Percentiles rank a stretch among this genome's conserved stretches.
phyloP scores from a whole-genome alignment of 2,329 filamentous ascomycete species.

The Pyricularia pennisetigena region DNA sequence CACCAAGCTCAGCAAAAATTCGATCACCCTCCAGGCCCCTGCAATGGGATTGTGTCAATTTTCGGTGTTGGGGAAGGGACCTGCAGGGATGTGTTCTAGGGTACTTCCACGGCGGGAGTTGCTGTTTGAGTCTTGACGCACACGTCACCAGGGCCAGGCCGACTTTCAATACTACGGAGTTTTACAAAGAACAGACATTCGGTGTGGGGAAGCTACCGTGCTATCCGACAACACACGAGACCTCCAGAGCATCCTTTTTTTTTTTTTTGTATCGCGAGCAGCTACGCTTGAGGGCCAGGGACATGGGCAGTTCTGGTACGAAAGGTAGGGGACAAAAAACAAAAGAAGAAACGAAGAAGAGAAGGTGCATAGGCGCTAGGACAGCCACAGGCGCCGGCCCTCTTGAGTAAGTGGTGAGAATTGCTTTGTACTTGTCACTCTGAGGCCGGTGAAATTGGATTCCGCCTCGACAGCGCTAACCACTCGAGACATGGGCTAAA shows the following conservation, averaged over 20 bases:
- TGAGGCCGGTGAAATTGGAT: background rate
- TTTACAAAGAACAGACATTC: background rate
- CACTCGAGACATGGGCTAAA: background rate
- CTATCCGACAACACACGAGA: background rate
- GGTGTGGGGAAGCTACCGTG: background rate
- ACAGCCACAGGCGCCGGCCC: background rate
- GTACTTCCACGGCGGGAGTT: background rate
- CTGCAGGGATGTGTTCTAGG: conserved; percentile 1
- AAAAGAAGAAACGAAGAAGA: background rate
- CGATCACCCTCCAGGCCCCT: background rate
- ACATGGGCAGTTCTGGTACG: background rate
- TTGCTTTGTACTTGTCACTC: background rate
- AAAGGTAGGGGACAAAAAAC: background rate
- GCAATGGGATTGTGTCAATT: conserved; percentile 2
- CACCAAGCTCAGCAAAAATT: conserved; percentile 4
- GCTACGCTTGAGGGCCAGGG: background rate
- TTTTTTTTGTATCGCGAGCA: background rate
- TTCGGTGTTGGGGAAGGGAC: conserved; percentile 6
- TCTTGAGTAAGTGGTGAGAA: background rate
- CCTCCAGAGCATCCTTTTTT: background rate
- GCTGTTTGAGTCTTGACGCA: background rate
- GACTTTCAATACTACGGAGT: background rate
- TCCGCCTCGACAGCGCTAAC: background rate
- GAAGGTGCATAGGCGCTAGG: background rate
- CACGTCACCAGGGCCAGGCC: background rate